phyloP scores from a whole-genome alignment of 805 yeast species.

The Suhomyces kilbournensis region DNA sequence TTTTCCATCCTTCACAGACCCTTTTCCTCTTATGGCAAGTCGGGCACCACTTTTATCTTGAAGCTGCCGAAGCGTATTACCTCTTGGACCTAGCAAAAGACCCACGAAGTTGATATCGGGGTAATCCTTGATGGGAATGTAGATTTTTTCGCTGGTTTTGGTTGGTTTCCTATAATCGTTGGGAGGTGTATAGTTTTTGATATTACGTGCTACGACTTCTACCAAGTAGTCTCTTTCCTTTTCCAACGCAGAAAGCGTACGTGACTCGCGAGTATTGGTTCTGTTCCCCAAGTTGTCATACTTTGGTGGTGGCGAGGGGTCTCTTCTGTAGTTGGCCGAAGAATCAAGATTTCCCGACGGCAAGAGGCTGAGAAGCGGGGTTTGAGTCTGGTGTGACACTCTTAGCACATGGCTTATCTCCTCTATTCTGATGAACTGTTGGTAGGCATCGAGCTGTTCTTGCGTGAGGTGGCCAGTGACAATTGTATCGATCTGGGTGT shows the following conservation, averaged over 20 bases:
- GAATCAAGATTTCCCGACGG: slow-evolving; percentile 35
- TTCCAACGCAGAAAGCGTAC: slow-evolving; percentile 61
- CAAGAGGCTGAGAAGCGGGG: slow-evolving; percentile 45
- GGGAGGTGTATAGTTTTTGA: slow-evolving; percentile 82
- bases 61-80: slow-evolving; percentile 76
- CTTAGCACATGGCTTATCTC: slow-evolving; percentile 67
- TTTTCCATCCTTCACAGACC: slow-evolving; percentile 92
- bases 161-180: slow-evolving; percentile 67
- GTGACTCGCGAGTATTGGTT: slow-evolving; percentile 74
- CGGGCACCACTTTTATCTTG: slow-evolving; percentile 86
- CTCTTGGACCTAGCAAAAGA: slow-evolving; percentile 89
- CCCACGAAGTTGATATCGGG: slow-evolving; percentile 95
- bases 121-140: slow-evolving; percentile 78
- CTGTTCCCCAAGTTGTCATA: slow-evolving; percentile 84
- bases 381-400: slow-evolving; percentile 21
- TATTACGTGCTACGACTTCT: slow-evolving; percentile 64
- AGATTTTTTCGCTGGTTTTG: slow-evolving; percentile 75
- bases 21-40: slow-evolving; percentile 90
- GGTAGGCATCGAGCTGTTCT: slow-evolving; percentile 80
- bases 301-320: slow-evolving; percentile 90
- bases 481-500: slow-evolving; percentile 27
- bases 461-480: slow-evolving; percentile 44
- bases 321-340: slow-evolving; percentile 43
- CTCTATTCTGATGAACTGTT: slow-evolving; percentile 67
- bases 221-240: slow-evolving; percentile 78